Conservation (phyloP, 1,139 yeast genomes). For the Sugiyamaella castrensis region DNA sequence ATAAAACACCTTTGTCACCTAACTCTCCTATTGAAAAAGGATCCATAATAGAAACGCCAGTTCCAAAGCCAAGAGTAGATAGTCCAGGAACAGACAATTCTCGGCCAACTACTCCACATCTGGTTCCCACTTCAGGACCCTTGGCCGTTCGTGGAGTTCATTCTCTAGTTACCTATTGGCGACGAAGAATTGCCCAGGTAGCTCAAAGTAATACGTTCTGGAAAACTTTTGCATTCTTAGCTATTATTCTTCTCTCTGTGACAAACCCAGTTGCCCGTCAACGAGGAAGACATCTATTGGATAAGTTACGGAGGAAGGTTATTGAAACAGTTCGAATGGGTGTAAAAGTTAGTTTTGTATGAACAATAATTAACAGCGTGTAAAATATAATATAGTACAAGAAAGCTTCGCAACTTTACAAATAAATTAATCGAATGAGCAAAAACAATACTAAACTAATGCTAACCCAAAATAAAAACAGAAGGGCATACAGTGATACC, state of each 20-base stretch:
- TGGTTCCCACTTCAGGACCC: neutral
- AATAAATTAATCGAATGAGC: too few species aligned
- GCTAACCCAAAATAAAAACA: too few species aligned
- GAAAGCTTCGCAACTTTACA: too few species aligned
- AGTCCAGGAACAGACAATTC: neutral
- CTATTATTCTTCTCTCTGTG: slow-evolving; percentile 22
- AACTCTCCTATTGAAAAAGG: too few species aligned
- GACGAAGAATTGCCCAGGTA: neutral
- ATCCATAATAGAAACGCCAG: slow-evolving; percentile 1
- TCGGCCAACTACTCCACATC: neutral
- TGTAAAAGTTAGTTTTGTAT: slow-evolving; percentile 29
- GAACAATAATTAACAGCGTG: neutral
- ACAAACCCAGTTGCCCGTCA: slow-evolving; percentile 20
- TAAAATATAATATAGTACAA: neutral
- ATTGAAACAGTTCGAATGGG: slow-evolving; percentile 27
- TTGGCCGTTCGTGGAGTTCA: neutral
- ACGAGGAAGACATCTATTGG: slow-evolving; percentile 15
- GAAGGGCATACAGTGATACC: too few species aligned
- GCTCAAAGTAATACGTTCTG: neutral
- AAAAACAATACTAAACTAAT: too few species aligned
- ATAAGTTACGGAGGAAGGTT: slow-evolving; percentile 22
- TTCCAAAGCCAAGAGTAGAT: neutral
- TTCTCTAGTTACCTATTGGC: slow-evolving; percentile 10
- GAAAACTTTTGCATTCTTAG: slow-evolving; percentile 19
- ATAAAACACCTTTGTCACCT: neutral